Evolutionary conservation across 306 rosid genomes (phyloP).

Genomic region (Alnus glutinosa): DNA sequence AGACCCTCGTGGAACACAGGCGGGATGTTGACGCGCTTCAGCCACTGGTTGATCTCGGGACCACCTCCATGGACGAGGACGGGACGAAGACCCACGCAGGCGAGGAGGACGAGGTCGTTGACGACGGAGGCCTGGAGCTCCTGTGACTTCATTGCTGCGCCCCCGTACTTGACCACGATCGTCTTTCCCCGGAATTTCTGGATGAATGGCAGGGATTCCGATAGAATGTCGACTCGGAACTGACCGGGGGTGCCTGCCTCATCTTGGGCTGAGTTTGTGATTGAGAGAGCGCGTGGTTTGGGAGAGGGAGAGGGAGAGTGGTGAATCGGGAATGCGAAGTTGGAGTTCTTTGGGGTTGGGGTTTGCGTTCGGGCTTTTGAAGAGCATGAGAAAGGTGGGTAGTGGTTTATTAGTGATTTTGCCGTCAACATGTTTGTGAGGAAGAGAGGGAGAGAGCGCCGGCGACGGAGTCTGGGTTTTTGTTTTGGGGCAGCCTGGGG

Average conservation of each 20-base stretch:
- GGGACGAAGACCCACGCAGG: slow-evolving; percentile 87
- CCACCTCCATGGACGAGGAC: slow-evolving; percentile 94
- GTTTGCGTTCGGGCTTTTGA: slow-evolving; percentile 11
- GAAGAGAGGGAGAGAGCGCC: not conserved
- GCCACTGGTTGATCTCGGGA: slow-evolving; percentile 92
- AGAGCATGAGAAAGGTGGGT: slow-evolving; percentile 26
- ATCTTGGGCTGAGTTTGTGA: slow-evolving; percentile 29
- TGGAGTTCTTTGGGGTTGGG: slow-evolving; percentile 3
- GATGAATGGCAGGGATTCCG: slow-evolving; percentile 93
- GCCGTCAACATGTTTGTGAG: slow-evolving; percentile 44
- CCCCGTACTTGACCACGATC: slow-evolving; percentile 91
- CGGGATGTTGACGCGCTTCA: slow-evolving; percentile 74
- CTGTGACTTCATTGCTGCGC: slow-evolving; percentile 91
- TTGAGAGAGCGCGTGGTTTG: slow-evolving; percentile 22
- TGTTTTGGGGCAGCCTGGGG: not conserved
- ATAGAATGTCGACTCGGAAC: slow-evolving; percentile 86
- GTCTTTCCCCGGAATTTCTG: slow-evolving; percentile 92
- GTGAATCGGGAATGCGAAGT: slow-evolving; percentile 18
- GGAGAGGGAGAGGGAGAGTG: slow-evolving; percentile 5
- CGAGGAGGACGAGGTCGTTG: slow-evolving; percentile 88
- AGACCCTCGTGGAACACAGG: slow-evolving; percentile 85
- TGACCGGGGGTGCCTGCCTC: slow-evolving; percentile 50
- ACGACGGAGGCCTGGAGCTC: slow-evolving; percentile 82
- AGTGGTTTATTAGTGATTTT: slow-evolving; percentile 42
- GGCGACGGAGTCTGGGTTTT: not conserved